Percentiles rank a stretch among this genome's conserved stretches.
Evolutionary conservation across 2,329 filamentous ascomycete genomes (phyloP).

Genomic region (Fusarium succisae): DNA sequence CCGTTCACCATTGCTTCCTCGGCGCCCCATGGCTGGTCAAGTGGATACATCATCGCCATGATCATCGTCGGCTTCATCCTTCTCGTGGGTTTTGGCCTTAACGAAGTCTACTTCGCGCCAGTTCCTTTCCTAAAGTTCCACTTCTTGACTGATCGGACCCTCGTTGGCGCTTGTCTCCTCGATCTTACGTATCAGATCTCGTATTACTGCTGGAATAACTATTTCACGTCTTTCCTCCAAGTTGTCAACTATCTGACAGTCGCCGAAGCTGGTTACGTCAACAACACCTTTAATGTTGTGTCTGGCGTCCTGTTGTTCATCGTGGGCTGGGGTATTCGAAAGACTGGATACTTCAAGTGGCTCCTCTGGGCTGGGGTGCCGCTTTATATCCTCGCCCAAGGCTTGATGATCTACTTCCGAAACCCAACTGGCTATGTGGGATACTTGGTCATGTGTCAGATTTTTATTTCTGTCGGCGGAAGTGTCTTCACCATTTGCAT

Average conservation of each 20-base stretch:
- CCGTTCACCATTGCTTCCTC: constrained; percentile 67
- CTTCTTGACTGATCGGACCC: constrained; percentile 61
- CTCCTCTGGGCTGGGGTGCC: constrained; percentile 55
- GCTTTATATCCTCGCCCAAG: constrained; percentile 63
- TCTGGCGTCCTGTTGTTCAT: constrained; percentile 59
- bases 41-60: constrained; percentile 67
- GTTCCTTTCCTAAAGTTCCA: constrained; percentile 64
- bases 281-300: constrained; percentile 61
- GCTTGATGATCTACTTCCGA: constrained; percentile 51
- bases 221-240: constrained; percentile 65
- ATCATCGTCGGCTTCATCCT: constrained; percentile 67
- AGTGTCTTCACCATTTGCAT: constrained; percentile 63
- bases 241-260: constrained; percentile 57
- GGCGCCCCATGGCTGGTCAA: constrained; percentile 61
- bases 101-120: constrained; percentile 65
- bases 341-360: constrained; percentile 60
- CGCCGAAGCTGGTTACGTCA: constrained; percentile 57
- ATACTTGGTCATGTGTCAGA: constrained; percentile 62
- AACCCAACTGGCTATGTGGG: constrained; percentile 53
- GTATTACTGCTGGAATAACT: constrained; percentile 63
- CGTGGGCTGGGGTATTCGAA: constrained; percentile 56
- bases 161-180: constrained; percentile 60
- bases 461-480: constrained; percentile 62
- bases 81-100: constrained; percentile 63
- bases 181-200: constrained; percentile 56